Conservation (phyloP, 1,284 basidiomycete species). For the Trichosporon faecale region DNA sequence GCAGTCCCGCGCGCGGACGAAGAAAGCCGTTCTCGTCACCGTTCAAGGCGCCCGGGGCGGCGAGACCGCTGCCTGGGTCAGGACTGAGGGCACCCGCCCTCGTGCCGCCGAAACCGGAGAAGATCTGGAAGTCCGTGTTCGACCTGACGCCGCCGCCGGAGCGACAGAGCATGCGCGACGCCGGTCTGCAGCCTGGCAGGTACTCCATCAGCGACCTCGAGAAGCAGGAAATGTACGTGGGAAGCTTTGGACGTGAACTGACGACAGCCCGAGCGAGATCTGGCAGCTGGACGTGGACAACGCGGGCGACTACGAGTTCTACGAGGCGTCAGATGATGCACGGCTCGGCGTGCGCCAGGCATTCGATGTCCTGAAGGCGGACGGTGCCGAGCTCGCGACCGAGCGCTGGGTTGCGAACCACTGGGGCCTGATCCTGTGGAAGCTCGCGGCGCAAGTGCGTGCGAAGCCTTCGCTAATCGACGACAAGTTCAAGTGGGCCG, state of each 20-base stretch:
- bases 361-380: conserved; percentile 27
- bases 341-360: conserved; percentile 34
- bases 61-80: background rate
- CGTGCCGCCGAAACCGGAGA: conserved; percentile 8
- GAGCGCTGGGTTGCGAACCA: conserved; percentile 82
- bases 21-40: conserved; percentile 44
- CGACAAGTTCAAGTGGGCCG: conserved; percentile 70
- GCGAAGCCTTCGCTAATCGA: conserved; percentile 65
- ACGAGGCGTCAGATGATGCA: conserved; percentile 35
- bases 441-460: conserved; percentile 75
- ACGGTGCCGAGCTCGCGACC: conserved; percentile 36
- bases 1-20: conserved; percentile 11
- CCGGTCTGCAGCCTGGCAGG: conserved; percentile 59
- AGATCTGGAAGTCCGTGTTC: conserved; percentile 37
- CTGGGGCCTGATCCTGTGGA: conserved; percentile 89
- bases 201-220: conserved; percentile 58
- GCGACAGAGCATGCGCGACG: conserved; percentile 32
- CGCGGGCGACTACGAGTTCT: conserved; percentile 66
- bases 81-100: conserved; percentile 10
- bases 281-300: conserved; percentile 60
- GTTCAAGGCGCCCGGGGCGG: conserved; percentile 35
- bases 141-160: conserved; percentile 32
- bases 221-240: conserved; percentile 63
- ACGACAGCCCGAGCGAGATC: conserved; percentile 56
- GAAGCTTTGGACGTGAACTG: background rate